Percentiles rank a stretch among this genome's conserved stretches.
These are phyloP conservation scores for Fraxinus excelsior DNA, from an alignment of 257 asterid genomes.

Conservation along the genomic window DNA sequence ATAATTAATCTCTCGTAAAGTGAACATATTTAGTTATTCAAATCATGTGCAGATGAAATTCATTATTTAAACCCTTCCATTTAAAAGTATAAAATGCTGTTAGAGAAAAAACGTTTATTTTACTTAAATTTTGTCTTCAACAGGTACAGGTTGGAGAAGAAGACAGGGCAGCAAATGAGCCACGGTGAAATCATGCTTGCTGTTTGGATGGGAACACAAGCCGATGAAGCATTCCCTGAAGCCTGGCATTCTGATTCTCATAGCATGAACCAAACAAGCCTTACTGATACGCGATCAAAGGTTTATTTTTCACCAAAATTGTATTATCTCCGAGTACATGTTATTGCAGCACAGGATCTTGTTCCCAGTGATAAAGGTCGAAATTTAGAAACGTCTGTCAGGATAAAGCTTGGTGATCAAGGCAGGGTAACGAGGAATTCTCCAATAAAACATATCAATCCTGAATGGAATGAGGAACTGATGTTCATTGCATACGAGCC, in stretches of 20 bases:
- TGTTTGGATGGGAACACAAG: constrained; percentile 97
- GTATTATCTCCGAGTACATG: constrained; percentile 71
- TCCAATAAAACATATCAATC: constrained; percentile 52
- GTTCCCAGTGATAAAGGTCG: constrained; percentile 62
- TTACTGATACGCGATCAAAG: constrained; percentile 68
- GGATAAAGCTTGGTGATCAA: constrained; percentile 71
- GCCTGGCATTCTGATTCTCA: constrained; percentile 97
- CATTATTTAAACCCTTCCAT: too few relatives aligned
- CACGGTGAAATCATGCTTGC: constrained; percentile 90
- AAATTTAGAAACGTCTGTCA: constrained; percentile 55
- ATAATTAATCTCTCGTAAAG: not conserved
- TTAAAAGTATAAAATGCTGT: not conserved
- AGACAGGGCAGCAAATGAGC: constrained; percentile 49
- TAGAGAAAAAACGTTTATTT: too few relatives aligned
- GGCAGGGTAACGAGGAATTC: constrained; percentile 61
- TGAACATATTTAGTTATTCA: not conserved
- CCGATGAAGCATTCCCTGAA: constrained; percentile 84
- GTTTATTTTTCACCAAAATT: constrained; percentile 80
- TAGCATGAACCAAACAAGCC: constrained; percentile 57
- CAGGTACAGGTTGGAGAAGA: constrained; percentile 53
- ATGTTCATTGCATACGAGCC: constrained; percentile 91
- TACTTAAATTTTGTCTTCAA: not conserved
- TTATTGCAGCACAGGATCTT: constrained; percentile 82
- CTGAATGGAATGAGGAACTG: constrained; percentile 90
- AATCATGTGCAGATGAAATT: too few relatives aligned